Conservation (phyloP, 2,329 filamentous ascomycete species). For the Phyllosticta citrichinensis region DNA sequence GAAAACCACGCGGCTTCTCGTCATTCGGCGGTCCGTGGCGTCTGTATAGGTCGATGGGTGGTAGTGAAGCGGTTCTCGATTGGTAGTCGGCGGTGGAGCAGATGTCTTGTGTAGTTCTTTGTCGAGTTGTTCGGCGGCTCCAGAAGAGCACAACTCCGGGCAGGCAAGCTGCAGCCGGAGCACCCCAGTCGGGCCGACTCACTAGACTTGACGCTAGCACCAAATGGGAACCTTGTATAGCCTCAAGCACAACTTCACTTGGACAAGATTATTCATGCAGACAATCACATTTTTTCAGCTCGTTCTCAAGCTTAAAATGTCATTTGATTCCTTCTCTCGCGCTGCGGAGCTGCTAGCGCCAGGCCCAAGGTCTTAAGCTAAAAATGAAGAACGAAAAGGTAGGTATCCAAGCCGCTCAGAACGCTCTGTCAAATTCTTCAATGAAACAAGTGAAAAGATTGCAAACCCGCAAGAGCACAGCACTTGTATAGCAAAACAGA, state of each 20-base stretch:
- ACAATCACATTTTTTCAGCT: too few species aligned
- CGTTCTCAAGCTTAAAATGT: neutral
- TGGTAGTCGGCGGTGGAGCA: neutral
- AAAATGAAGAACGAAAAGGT: neutral
- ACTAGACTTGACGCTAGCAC: neutral
- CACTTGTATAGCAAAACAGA: neutral
- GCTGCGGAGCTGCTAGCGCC: neutral
- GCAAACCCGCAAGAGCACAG: neutral
- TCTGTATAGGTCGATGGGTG: neutral
- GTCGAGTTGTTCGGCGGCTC: neutral
- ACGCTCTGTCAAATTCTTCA: neutral
- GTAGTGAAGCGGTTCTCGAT: neutral
- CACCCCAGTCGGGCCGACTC: neutral
- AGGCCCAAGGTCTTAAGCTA: neutral
- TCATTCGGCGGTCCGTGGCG: neutral
- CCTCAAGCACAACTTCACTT: neutral
- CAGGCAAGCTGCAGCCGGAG: neutral
- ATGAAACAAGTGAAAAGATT: neutral
- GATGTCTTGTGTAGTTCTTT: neutral
- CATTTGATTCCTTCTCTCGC: neutral
- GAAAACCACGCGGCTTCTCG: neutral
- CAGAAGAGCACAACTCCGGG: neutral
- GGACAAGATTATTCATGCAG: too few species aligned
- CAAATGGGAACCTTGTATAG: neutral
- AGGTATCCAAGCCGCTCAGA: neutral